phyloP scores from a whole-genome alignment of 495 filamentous ascomycete species.

The Penicillium riverlandense region DNA sequence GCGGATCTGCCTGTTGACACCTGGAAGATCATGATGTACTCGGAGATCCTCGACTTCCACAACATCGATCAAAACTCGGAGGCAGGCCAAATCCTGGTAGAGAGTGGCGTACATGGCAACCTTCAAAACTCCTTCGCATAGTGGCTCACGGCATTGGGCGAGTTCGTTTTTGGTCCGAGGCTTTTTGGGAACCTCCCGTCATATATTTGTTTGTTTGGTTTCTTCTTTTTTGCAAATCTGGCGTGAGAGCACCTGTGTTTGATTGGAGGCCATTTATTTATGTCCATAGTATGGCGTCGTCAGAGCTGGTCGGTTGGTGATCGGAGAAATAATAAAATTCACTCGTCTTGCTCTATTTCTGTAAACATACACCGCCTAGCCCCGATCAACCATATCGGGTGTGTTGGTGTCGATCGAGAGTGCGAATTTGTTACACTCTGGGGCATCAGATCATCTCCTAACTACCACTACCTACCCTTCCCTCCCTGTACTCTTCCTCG shows the following conservation, averaged over 20 bases:
- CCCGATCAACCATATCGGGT: neutral
- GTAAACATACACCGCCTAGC: conserved; percentile 3
- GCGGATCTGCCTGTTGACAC: conserved; percentile 96
- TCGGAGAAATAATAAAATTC: too few relatives aligned
- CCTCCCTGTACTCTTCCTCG: neutral
- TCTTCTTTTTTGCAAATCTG: conserved; percentile 4
- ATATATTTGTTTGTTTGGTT: neutral
- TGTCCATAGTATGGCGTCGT: too few relatives aligned
- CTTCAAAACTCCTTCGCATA: conserved; percentile 26
- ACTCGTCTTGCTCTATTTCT: conserved; percentile 1
- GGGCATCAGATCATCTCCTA: too few relatives aligned
- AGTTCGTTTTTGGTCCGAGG: too few relatives aligned
- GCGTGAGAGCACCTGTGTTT: neutral
- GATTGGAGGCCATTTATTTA: neutral
- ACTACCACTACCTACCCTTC: too few relatives aligned
- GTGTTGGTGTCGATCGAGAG: conserved; percentile 1
- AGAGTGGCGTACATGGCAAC: conserved; percentile 24
- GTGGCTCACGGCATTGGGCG: neutral
- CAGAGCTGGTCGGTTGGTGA: too few relatives aligned
- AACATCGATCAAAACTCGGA: conserved; percentile 66
- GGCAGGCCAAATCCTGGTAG: conserved; percentile 27
- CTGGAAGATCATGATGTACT: conserved; percentile 99
- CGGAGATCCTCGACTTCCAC: conserved; percentile 98
- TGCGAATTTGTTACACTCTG: too few relatives aligned
- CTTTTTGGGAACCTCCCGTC: neutral